Evolutionary conservation across 2,329 filamentous ascomycete species (phyloP).

Genomic region (Ceratocystis cacaofunesta): DNA sequence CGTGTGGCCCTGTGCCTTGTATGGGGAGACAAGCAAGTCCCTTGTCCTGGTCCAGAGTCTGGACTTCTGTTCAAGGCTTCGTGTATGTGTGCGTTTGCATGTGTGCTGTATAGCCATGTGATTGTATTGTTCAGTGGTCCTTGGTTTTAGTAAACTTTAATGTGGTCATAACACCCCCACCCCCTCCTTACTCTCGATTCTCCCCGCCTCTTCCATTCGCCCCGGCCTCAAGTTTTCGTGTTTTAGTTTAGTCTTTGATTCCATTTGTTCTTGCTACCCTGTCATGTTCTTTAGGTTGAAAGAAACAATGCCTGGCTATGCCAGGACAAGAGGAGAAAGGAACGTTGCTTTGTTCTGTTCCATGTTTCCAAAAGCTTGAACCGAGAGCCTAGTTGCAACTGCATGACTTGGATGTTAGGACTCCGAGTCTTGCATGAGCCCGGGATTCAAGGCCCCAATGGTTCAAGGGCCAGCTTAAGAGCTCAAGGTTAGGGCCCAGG

Average conservation of each 20-base stretch:
- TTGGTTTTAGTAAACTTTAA: too few relatives aligned
- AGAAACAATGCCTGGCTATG: background rate
- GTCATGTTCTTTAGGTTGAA: background rate
- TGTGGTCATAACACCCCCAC: too few relatives aligned
- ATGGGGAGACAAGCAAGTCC: background rate
- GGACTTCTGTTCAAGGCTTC: background rate
- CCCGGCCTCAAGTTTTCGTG: too few relatives aligned
- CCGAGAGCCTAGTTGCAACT: background rate
- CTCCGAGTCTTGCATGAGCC: too few relatives aligned
- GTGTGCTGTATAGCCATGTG: background rate
- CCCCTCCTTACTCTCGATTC: too few relatives aligned
- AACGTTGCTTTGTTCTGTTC: background rate
- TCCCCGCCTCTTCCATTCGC: too few relatives aligned
- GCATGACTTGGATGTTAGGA: too few relatives aligned
- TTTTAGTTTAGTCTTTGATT: background rate
- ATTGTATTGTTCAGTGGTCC: too few relatives aligned
- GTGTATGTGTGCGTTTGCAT: background rate
- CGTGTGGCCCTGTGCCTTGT: conserved; percentile 3
- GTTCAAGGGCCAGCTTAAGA: background rate
- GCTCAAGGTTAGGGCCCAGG: background rate
- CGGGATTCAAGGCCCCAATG: background rate
- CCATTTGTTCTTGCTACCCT: background rate
- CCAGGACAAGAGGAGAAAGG: background rate
- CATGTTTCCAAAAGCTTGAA: background rate
- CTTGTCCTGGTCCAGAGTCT: background rate